Percentiles rank a stretch among this genome's conserved stretches.
Conservation (phyloP, 228 moss, liverwort and hornwort genomes). For the Sphagnum magellanicum region DNA sequence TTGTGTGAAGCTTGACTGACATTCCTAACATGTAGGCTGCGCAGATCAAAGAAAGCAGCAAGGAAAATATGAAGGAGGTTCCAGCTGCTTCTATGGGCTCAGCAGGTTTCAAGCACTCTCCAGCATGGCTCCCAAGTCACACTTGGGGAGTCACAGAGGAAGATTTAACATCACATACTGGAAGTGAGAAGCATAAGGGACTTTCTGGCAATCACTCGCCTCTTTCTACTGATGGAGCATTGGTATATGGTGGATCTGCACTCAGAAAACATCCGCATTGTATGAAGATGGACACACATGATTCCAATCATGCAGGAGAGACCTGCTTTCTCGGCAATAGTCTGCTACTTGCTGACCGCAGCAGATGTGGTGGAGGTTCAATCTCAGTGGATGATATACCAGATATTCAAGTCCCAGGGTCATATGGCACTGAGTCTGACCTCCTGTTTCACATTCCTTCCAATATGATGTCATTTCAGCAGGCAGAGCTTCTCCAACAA, state of each 20-base stretch:
- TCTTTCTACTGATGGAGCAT: not conserved
- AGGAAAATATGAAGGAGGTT: constrained; percentile 60
- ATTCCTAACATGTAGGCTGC: not conserved
- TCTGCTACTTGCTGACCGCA: constrained; percentile 37
- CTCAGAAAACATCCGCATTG: constrained; percentile 25
- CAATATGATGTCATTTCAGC: constrained; percentile 77
- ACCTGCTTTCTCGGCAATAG: constrained; percentile 38
- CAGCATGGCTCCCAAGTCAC: constrained; percentile 19
- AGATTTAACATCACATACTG: constrained; percentile 21
- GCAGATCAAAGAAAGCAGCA: constrained; percentile 57
- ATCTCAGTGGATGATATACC: constrained; percentile 36
- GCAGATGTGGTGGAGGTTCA: constrained; percentile 10
- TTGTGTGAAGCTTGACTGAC: too few relatives aligned
- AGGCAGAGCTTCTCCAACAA: constrained; percentile 62
- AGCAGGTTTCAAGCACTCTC: constrained; percentile 28
- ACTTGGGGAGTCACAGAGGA: constrained; percentile 34
- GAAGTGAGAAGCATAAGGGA: constrained; percentile 26
- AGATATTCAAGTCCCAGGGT: constrained; percentile 44
- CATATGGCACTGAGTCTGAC: constrained; percentile 60
- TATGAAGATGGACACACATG: constrained; percentile 21
- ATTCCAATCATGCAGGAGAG: constrained; percentile 45
- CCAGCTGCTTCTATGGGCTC: constrained; percentile 28
- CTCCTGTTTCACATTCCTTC: constrained; percentile 75
- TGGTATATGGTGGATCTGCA: constrained; percentile 14
- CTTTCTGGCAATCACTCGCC: not conserved